A percentile compares a stretch with the other conserved stretches of the same genome.
phyloP scores from a whole-genome alignment of 148 eudicot species.

The Nepenthes gracilis region DNA sequence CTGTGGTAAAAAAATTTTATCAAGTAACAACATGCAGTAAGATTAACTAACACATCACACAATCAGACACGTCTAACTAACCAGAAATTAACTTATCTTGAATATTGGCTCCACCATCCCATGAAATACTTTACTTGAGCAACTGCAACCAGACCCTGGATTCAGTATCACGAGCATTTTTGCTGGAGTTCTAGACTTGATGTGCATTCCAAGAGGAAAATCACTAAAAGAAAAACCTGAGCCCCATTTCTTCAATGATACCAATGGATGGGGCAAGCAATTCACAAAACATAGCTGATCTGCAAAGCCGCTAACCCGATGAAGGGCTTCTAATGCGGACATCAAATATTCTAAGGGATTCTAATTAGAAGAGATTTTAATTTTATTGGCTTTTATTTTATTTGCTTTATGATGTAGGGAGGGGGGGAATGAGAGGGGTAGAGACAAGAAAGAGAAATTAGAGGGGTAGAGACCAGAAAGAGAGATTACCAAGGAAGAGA shows the following conservation, averaged over 20 bases:
- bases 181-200: conserved; percentile 84
- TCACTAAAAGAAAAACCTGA: conserved; percentile 48
- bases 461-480: too few relatives aligned
- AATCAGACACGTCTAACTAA: neutral
- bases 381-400: too few relatives aligned
- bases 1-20: neutral
- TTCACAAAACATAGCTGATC: conserved; percentile 95
- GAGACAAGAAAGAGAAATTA: too few relatives aligned
- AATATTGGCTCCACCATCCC: conserved; percentile 84
- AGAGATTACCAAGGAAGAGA: too few relatives aligned
- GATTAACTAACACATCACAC: neutral
- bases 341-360: too few relatives aligned
- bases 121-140: conserved; percentile 90
- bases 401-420: too few relatives aligned
- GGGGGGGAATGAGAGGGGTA: too few relatives aligned
- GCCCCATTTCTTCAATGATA: conserved; percentile 69
- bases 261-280: conserved; percentile 88
- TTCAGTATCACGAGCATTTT: conserved; percentile 84
- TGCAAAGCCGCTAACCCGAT: conserved; percentile 4
- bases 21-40: neutral
- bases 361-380: too few relatives aligned
- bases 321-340: too few relatives aligned
- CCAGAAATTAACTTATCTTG: conserved; percentile 36
- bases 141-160: conserved; percentile 93
- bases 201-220: conserved; percentile 50